Conservation (phyloP, 1,284 basidiomycete species). For the Cutaneotrichosporon dermatis region DNA sequence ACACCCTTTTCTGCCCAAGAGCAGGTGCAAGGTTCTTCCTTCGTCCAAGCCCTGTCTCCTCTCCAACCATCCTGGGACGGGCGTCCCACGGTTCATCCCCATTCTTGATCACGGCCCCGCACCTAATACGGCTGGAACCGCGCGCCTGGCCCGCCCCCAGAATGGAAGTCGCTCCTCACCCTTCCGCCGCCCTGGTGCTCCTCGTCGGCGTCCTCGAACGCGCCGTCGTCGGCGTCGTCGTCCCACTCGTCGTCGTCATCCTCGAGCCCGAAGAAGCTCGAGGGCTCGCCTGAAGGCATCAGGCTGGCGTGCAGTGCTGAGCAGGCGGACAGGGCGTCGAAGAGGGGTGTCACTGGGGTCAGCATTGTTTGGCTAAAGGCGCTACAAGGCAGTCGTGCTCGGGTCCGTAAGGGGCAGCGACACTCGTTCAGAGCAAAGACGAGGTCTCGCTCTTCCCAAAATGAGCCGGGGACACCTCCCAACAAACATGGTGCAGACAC, state of each 20-base stretch:
- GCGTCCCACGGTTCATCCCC: too few species aligned
- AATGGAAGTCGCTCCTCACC: constrained; percentile 87
- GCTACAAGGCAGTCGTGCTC: neutral
- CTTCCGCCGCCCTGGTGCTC: constrained; percentile 64
- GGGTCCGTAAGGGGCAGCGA: neutral
- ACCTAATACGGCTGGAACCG: constrained; percentile 81
- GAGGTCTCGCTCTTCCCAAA: too few species aligned
- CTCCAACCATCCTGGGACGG: too few species aligned
- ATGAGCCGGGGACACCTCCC: too few species aligned
- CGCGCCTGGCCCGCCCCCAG: constrained; percentile 55
- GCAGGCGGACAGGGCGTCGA: constrained; percentile 80
- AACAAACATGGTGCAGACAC: too few species aligned
- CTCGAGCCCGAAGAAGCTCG: constrained; percentile 37
- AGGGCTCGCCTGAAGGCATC: constrained; percentile 55
- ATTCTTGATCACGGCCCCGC: too few species aligned
- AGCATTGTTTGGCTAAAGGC: neutral
- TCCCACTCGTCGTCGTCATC: constrained; percentile 17
- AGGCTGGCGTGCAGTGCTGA: constrained; percentile 75
- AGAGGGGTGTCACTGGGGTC: constrained; percentile 72
- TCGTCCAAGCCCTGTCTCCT: too few species aligned
- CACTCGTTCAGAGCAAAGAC: too few species aligned
- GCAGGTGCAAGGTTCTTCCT: neutral
- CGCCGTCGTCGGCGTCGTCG: constrained; percentile 46
- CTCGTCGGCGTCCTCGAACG: constrained; percentile 53
- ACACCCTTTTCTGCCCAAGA: neutral